Conservation (phyloP, 805 yeast species). For the Yarrowia sp. region DNA sequence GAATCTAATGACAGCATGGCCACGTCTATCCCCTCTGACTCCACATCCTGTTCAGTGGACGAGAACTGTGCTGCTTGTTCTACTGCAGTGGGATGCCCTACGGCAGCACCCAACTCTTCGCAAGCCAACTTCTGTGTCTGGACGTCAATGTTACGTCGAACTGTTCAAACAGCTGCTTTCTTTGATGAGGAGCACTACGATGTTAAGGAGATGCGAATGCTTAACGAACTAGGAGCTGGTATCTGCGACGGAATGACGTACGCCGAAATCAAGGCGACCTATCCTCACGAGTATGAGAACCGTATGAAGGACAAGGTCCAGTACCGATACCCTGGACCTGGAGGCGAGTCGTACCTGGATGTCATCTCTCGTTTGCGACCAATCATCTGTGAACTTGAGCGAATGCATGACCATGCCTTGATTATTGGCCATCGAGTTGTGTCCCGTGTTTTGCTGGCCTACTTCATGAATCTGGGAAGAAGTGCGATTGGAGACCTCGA, state of each 20-base stretch:
- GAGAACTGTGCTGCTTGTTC: neutral
- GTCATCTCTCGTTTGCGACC: slow-evolving; percentile 88
- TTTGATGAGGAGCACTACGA: slow-evolving; percentile 74
- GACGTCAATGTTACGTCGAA: slow-evolving; percentile 81
- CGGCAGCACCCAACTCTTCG: slow-evolving; percentile 35
- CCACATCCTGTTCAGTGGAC: neutral
- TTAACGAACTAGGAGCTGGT: slow-evolving; percentile 93
- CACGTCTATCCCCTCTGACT: neutral
- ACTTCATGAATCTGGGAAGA: slow-evolving; percentile 74
- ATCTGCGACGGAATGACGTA: slow-evolving; percentile 90
- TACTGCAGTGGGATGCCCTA: neutral
- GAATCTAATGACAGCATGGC: neutral
- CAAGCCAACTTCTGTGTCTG: slow-evolving; percentile 86
- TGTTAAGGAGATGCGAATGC: slow-evolving; percentile 84
- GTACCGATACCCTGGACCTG: slow-evolving; percentile 94
- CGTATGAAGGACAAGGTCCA: slow-evolving; percentile 73
- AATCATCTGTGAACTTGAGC: slow-evolving; percentile 84
- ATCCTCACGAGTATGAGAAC: slow-evolving; percentile 75
- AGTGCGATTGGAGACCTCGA: slow-evolving; percentile 84
- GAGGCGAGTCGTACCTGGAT: slow-evolving; percentile 93
- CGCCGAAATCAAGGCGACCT: slow-evolving; percentile 67
- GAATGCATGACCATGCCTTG: slow-evolving; percentile 82
- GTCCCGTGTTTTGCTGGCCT: slow-evolving; percentile 79
- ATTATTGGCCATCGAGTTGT: slow-evolving; percentile 89
- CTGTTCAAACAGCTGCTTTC: slow-evolving; percentile 70